A percentile compares a stretch with the other conserved stretches of the same genome.
Conservation (phyloP, 306 rosid genomes). For the Vigna radiata region DNA sequence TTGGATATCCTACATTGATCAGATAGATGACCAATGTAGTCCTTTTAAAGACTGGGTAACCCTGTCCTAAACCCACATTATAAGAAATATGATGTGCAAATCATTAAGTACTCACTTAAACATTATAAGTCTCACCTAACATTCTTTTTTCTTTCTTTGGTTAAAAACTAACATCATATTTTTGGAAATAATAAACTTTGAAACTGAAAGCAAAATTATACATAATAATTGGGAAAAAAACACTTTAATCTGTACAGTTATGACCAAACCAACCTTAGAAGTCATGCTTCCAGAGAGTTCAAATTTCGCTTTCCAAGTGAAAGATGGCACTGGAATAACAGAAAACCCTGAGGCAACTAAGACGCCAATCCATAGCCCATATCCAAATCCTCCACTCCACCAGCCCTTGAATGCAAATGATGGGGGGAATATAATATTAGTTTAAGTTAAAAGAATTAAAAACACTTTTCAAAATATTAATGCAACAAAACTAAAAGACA, state of each 20-base stretch:
- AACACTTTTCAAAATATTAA: conserved; percentile 24
- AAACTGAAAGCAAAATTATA: conserved; percentile 8
- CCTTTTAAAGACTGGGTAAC: background rate
- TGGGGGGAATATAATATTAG: conserved; percentile 23
- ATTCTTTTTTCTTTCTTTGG: background rate
- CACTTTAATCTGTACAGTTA: conserved; percentile 1
- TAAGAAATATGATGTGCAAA: conserved; percentile 10
- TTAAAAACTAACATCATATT: conserved; percentile 12
- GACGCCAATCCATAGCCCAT: conserved; percentile 93
- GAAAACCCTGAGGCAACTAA: conserved; percentile 84
- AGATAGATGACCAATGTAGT: background rate
- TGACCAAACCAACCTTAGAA: conserved; percentile 68
- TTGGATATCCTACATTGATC: background rate
- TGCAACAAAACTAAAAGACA: conserved; percentile 16
- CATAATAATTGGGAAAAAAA: conserved; percentile 7
- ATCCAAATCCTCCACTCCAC: conserved; percentile 99
- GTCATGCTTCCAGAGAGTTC: conserved; percentile 62
- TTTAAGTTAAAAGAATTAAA: conserved; percentile 29
- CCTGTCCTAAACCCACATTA: background rate
- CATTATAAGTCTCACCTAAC: background rate
- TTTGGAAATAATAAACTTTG: background rate
- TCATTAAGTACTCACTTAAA: background rate
- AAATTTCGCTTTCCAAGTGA: conserved; percentile 77
- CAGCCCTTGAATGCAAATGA: conserved; percentile 71
- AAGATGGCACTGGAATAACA: conserved; percentile 85